A percentile compares a stretch with the other conserved stretches of the same genome.
phyloP scores from a whole-genome alignment of 768 basidiomycete species.

The Collybiopsis confluens region DNA sequence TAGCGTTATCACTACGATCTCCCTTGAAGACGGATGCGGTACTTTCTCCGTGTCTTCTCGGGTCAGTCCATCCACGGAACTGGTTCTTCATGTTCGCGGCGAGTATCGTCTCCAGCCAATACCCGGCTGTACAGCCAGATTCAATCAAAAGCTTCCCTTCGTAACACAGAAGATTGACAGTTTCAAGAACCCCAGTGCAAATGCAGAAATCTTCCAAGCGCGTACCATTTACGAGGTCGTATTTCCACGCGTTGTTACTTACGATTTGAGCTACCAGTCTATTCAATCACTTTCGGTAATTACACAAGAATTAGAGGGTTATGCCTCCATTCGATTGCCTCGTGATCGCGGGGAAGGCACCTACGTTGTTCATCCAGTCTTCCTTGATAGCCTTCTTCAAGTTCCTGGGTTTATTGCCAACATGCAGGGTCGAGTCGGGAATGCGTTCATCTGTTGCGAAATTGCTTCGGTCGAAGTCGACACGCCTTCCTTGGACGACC shows the following conservation, averaged over 20 bases:
- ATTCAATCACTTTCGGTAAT: constrained; percentile 51
- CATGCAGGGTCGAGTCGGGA: constrained; percentile 39
- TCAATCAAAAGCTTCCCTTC: constrained; percentile 30
- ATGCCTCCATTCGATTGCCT: constrained; percentile 45
- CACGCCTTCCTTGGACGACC: constrained; percentile 34
- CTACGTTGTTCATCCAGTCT: constrained; percentile 49
- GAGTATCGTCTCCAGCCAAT: constrained; percentile 33
- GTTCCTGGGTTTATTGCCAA: constrained; percentile 70
- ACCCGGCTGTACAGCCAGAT: constrained; percentile 28
- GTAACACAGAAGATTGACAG: constrained; percentile 29
- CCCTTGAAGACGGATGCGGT: constrained; percentile 31
- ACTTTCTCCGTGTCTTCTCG: constrained; percentile 46
- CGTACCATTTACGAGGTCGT: constrained; percentile 61
- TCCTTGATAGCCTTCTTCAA: constrained; percentile 66
- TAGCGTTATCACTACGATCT: constrained; percentile 35
- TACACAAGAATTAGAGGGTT: constrained; percentile 43
- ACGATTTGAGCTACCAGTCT: constrained; percentile 53
- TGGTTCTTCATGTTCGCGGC: constrained; percentile 42
- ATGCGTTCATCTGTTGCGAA: constrained; percentile 62
- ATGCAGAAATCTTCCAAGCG: constrained; percentile 46
- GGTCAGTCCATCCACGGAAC: constrained; percentile 23
- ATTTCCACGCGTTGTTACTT: constrained; percentile 66
- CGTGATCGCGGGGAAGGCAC: constrained; percentile 21
- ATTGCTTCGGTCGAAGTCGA: constrained; percentile 47
- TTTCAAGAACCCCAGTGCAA: constrained; percentile 22